phyloP scores from a whole-genome alignment of 208 protist genomes.

The Wallacemonas sp. region DNA sequence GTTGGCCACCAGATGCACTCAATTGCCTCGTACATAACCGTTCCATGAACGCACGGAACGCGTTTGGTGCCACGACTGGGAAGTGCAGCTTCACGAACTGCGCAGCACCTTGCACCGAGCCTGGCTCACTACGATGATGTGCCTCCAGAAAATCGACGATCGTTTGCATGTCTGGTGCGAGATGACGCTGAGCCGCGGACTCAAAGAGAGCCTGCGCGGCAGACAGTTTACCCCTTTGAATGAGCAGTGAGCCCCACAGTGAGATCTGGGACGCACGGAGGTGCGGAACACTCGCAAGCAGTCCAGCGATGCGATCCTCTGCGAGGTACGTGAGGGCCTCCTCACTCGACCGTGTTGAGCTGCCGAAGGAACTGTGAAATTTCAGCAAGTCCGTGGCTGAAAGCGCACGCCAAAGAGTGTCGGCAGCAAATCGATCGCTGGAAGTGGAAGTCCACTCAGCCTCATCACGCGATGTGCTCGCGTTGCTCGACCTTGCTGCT shows the following conservation, averaged over 20 bases:
- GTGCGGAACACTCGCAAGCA: slow-evolving; percentile 18
- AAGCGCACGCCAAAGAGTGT: slow-evolving; percentile 4
- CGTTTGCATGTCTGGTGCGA: slow-evolving; percentile 50
- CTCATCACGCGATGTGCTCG: too few relatives aligned
- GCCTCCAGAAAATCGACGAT: slow-evolving; percentile 56
- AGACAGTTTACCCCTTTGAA: slow-evolving; percentile 15
- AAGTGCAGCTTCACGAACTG: slow-evolving; percentile 29
- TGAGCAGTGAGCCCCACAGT: slow-evolving; percentile 19
- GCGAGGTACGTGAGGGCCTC: background rate
- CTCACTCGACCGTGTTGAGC: background rate
- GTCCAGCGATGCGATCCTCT: background rate
- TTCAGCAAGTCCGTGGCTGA: background rate
- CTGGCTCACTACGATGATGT: slow-evolving; percentile 12
- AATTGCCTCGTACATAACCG: slow-evolving; percentile 16
- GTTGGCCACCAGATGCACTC: background rate
- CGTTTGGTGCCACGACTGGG: slow-evolving; percentile 27
- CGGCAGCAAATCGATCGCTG: background rate
- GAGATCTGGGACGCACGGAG: slow-evolving; percentile 20
- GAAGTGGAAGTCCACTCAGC: too few relatives aligned
- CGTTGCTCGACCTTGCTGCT: too few relatives aligned
- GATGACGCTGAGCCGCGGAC: slow-evolving; percentile 19
- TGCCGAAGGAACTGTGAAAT: background rate
- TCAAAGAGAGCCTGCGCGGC: slow-evolving; percentile 14
- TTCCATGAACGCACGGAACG: slow-evolving; percentile 70
- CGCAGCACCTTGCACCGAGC: slow-evolving; percentile 23